Conservation (phyloP, 352 stramenopile genomes). For the Halophytophthora polymorphica region DNA sequence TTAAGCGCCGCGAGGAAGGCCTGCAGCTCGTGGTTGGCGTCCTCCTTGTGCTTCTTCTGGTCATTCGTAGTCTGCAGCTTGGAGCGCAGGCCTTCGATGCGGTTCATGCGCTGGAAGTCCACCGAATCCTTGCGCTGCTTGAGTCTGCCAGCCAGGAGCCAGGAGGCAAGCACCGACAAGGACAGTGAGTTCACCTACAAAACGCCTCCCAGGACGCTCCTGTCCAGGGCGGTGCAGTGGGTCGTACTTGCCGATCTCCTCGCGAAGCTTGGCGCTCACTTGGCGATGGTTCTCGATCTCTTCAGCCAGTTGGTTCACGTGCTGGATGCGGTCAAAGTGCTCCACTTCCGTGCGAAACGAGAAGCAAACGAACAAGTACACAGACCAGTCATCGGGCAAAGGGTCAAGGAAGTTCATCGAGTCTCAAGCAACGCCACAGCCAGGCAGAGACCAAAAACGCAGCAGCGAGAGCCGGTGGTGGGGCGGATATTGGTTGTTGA, state of each 20-base stretch:
- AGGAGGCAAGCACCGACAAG: slow-evolving; percentile 3
- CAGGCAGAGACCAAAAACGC: slow-evolving; percentile 3
- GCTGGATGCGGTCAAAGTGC: slow-evolving; percentile 80
- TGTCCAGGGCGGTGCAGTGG: neutral
- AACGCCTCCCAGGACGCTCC: neutral
- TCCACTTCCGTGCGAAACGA: slow-evolving; percentile 45
- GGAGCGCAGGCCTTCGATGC: slow-evolving; percentile 63
- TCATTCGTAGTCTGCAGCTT: slow-evolving; percentile 64
- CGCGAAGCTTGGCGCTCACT: slow-evolving; percentile 63
- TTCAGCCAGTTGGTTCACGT: slow-evolving; percentile 77
- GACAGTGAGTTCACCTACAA: neutral
- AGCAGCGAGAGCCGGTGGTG: neutral
- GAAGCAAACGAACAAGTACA: slow-evolving; percentile 16
- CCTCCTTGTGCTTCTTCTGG: slow-evolving; percentile 75
- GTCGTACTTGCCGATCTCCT: slow-evolving; percentile 78
- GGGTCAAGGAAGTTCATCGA: slow-evolving; percentile 12
- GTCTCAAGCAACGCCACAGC: too few relatives aligned
- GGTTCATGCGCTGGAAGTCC: slow-evolving; percentile 75
- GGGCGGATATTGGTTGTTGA: slow-evolving; percentile 76
- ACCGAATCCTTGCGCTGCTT: slow-evolving; percentile 82
- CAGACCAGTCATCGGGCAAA: neutral
- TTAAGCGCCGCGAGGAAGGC: slow-evolving; percentile 62
- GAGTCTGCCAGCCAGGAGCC: slow-evolving; percentile 28
- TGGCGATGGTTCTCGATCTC: slow-evolving; percentile 77
- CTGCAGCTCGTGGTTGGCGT: slow-evolving; percentile 67